These are phyloP conservation scores for Podospora sp. DNA, from an alignment of 495 filamentous ascomycete genomes.

Conservation along the genomic window DNA sequence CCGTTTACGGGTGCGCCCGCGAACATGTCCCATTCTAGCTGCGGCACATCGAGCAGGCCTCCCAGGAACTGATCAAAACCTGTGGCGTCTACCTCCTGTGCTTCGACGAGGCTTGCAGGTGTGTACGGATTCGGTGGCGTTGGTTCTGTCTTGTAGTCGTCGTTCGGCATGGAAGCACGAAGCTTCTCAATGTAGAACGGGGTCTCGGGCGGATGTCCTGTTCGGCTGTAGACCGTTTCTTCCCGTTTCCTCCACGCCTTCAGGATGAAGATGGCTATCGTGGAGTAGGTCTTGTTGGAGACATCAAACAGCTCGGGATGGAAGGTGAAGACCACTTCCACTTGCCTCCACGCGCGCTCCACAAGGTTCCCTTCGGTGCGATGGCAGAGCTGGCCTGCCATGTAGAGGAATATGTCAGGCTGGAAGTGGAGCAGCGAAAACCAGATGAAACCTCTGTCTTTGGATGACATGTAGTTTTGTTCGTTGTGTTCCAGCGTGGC, in stretches of 20 bases:
- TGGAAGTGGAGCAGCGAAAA: conserved; percentile 55
- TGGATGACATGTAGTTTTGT: conserved; percentile 41
- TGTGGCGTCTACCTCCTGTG: neutral
- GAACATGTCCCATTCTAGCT: conserved; percentile 52
- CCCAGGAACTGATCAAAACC: conserved; percentile 40
- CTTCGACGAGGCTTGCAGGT: conserved; percentile 17
- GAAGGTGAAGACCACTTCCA: conserved; percentile 44
- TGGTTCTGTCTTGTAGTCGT: conserved; percentile 28
- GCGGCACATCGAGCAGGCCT: conserved; percentile 35
- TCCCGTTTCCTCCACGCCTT: conserved; percentile 52
- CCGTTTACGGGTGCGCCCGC: conserved; percentile 16
- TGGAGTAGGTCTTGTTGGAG: conserved; percentile 42
- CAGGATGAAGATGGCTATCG: conserved; percentile 47
- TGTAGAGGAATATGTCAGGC: conserved; percentile 55
- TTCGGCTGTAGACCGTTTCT: conserved; percentile 29
- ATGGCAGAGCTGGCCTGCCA: conserved; percentile 53
- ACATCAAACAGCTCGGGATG: conserved; percentile 51
- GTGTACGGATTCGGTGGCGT: conserved; percentile 27
- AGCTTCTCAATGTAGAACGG: conserved; percentile 44
- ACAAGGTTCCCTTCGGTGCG: conserved; percentile 53
- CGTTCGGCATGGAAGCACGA: conserved; percentile 26
- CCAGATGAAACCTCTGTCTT: conserved; percentile 51
- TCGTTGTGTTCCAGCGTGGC: conserved; percentile 47
- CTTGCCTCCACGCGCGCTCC: conserved; percentile 55
- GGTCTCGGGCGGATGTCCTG: conserved; percentile 27